Percentiles rank a stretch among this genome's conserved stretches.
Evolutionary conservation across 2,329 filamentous ascomycete species (phyloP).

Genomic region (Ilyonectria destructans): DNA sequence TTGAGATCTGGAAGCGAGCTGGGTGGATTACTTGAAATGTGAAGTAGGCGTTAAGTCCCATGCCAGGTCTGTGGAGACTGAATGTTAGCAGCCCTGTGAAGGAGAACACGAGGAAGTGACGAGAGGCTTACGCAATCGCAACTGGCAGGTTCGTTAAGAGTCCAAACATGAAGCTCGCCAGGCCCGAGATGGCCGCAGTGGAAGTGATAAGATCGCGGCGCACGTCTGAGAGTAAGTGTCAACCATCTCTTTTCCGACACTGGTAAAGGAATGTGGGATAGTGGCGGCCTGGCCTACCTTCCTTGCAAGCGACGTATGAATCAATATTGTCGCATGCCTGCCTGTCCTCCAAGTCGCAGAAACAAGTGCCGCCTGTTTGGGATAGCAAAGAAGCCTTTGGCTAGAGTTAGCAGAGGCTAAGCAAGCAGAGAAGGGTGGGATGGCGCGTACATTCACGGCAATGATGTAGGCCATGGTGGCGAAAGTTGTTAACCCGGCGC

Average conservation of each 20-base stretch:
- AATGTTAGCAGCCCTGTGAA: conserved; percentile 17
- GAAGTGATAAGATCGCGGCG: conserved; percentile 87
- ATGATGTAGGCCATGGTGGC: conserved; percentile 91
- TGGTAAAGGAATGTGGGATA: background rate
- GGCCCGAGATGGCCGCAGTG: conserved; percentile 84
- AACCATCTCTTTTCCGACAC: background rate
- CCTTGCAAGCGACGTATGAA: conserved; percentile 64
- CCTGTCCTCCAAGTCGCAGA: conserved; percentile 68
- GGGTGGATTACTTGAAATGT: conserved; percentile 66
- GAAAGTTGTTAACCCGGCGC: conserved; percentile 86
- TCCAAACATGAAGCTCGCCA: conserved; percentile 84
- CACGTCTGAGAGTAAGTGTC: conserved; percentile 60
- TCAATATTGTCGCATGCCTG: conserved; percentile 65
- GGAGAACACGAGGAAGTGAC: background rate
- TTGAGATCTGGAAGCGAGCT: background rate
- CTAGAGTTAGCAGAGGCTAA: conserved; percentile 16
- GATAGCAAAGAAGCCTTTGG: conserved; percentile 79
- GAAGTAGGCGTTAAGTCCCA: conserved; percentile 80
- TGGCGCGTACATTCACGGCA: conserved; percentile 73
- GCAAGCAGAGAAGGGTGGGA: background rate
- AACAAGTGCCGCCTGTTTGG: conserved; percentile 84
- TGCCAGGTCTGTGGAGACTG: conserved; percentile 68
- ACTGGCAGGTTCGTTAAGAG: conserved; percentile 84
- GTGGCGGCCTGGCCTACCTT: conserved; percentile 55
- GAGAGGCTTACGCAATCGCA: conserved; percentile 55